A percentile compares a stretch with the other conserved stretches of the same genome.
These are phyloP conservation scores for Blastobotrys indianensis DNA, from an alignment of 1,139 yeast species.

Conservation along the genomic window DNA sequence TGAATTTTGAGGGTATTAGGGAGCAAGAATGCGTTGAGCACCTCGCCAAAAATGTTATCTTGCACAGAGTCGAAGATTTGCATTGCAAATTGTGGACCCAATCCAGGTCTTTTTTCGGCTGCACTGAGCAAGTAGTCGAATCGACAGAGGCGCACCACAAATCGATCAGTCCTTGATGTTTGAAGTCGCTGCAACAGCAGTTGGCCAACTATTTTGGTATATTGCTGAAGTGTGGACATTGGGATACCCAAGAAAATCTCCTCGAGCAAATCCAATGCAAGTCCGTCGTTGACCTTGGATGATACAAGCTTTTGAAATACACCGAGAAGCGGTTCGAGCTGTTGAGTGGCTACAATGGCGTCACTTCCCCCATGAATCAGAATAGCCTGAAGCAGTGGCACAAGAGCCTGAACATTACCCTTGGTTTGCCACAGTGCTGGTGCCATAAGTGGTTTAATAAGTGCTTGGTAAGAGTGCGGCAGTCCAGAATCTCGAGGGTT, in stretches of 20 bases:
- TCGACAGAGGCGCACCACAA: constrained; percentile 50
- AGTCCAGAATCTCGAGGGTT: constrained; percentile 46
- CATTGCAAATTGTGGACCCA: constrained; percentile 49
- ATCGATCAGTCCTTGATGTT: constrained; percentile 75
- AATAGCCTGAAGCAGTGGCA: constrained; percentile 70
- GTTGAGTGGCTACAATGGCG: constrained; percentile 29
- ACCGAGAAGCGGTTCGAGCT: constrained; percentile 76
- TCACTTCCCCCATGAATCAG: constrained; percentile 55
- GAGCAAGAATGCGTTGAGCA: constrained; percentile 57
- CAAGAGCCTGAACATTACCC: constrained; percentile 91
- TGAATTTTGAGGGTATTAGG: constrained; percentile 62
- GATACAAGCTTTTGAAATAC: constrained; percentile 93
- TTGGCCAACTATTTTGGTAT: constrained; percentile 64
- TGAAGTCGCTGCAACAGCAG: constrained; percentile 76
- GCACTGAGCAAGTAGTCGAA: constrained; percentile 63
- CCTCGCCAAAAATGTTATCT: constrained; percentile 55
- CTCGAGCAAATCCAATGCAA: constrained; percentile 82
- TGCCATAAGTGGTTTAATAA: constrained; percentile 75
- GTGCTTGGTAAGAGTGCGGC: constrained; percentile 58
- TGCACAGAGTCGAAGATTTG: constrained; percentile 59
- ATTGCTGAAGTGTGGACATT: constrained; percentile 45
- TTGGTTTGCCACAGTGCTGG: constrained; percentile 89
- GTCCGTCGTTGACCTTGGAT: constrained; percentile 69
- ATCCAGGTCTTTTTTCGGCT: constrained; percentile 33
- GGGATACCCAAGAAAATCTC: constrained; percentile 58